Evolutionary conservation across 2,329 filamentous ascomycete genomes (phyloP).

Genomic region (Ophiocordyceps robertsii): DNA sequence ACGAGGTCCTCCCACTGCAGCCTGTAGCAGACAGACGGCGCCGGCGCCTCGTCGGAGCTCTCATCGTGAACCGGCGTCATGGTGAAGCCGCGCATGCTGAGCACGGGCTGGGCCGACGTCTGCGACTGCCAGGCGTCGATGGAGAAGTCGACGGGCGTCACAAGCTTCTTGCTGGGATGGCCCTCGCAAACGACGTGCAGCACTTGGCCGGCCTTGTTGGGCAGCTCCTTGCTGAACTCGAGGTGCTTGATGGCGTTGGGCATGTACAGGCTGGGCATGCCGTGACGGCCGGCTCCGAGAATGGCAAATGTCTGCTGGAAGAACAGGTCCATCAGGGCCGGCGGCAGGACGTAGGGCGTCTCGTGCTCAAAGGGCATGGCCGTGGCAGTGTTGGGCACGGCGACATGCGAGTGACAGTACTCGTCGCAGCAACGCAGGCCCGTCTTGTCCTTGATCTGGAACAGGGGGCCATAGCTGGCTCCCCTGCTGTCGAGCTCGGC

Average conservation of each 20-base stretch:
- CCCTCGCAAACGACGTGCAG: conserved; percentile 14
- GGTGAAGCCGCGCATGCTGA: conserved; percentile 21
- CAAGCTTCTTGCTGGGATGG: conserved; percentile 7
- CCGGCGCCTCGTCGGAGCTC: conserved; percentile 4
- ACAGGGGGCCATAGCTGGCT: conserved; percentile 12
- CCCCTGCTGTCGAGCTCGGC: conserved; percentile 10
- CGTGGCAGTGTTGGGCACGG: conserved; percentile 26
- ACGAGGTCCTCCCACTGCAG: conserved; percentile 27
- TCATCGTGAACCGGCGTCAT: conserved; percentile 28
- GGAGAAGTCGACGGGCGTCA: conserved; percentile 17
- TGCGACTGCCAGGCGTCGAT: conserved; percentile 19
- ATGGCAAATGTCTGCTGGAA: conserved; percentile 26
- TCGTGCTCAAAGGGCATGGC: conserved; percentile 32
- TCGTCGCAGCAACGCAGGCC: conserved; percentile 6
- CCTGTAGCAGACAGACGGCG: conserved; percentile 26
- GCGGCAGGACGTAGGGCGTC: conserved; percentile 27
- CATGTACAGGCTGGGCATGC: conserved; percentile 22
- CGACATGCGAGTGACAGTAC: conserved; percentile 13
- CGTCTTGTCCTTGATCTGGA: conserved; percentile 5
- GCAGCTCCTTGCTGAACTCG: conserved; percentile 12
- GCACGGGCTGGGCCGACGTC: conserved; percentile 13
- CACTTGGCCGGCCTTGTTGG: conserved; percentile 13
- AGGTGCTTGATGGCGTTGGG: conserved; percentile 17
- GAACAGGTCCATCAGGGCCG: conserved; percentile 30
- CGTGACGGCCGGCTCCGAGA: conserved; percentile 17